Percentiles rank a stretch among this genome's conserved stretches.
phyloP scores from a whole-genome alignment of 495 filamentous ascomycete species.

The Xylaria venustula region DNA sequence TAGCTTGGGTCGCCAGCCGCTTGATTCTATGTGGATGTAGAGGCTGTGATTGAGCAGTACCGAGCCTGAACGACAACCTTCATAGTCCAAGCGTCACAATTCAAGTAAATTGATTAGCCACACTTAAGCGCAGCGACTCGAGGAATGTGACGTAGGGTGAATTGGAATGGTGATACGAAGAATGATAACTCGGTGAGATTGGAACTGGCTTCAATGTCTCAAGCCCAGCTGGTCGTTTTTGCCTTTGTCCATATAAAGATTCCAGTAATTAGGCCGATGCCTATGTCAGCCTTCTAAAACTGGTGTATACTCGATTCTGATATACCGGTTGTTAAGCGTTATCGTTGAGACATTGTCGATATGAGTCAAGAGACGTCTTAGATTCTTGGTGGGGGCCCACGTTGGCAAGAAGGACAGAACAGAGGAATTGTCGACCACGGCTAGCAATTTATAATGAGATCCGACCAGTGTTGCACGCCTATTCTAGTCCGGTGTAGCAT shows the following conservation, averaged over 20 bases:
- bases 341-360: neutral
- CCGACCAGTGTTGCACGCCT: neutral
- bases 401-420: neutral
- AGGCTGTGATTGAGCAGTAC: too few species aligned
- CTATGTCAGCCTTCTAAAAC: neutral
- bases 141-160: neutral
- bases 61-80: too few species aligned
- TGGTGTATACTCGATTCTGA: neutral
- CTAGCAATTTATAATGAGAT: neutral
- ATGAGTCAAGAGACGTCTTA: slow-evolving; percentile 4
- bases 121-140: too few species aligned
- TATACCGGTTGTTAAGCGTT: neutral
- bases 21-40: too few species aligned
- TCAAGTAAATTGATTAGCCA: neutral
- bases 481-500: neutral
- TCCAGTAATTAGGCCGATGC: neutral
- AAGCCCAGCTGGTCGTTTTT: neutral
- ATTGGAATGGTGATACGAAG: neutral
- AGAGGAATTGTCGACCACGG: neutral
- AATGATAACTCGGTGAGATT: neutral
- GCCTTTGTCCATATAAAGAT: neutral
- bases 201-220: neutral
- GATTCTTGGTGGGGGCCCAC: neutral
- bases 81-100: too few species aligned
- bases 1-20: too few species aligned